Conservation (phyloP, 2,329 filamentous ascomycete genomes). For the Ambrosiella xylebori region DNA sequence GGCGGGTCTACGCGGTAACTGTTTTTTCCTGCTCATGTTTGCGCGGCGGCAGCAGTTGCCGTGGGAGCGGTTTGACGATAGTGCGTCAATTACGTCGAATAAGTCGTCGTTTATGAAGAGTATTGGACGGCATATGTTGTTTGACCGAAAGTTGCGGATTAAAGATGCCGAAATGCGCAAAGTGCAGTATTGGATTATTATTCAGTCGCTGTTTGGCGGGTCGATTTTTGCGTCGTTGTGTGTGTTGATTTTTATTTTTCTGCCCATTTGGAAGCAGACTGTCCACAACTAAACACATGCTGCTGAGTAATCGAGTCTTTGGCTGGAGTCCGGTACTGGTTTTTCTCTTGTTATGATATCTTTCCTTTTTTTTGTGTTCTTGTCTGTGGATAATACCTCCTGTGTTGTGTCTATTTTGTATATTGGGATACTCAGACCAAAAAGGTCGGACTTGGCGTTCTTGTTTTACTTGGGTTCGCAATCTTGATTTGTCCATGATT, state of each 20-base stretch:
- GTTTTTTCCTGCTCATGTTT: slow-evolving; percentile 31
- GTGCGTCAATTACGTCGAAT: slow-evolving; percentile 15
- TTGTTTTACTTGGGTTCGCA: background rate
- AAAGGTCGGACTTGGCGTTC: slow-evolving; percentile 1
- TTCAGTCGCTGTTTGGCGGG: slow-evolving; percentile 25
- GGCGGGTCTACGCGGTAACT: slow-evolving; percentile 28
- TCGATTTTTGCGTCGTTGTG: slow-evolving; percentile 22
- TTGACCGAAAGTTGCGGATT: slow-evolving; percentile 28
- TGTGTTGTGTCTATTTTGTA: background rate
- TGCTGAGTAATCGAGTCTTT: background rate
- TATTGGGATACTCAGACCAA: background rate
- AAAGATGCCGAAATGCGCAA: slow-evolving; percentile 26
- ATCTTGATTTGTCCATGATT: background rate
- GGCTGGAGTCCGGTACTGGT: background rate
- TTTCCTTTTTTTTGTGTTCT: background rate
- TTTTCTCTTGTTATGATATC: background rate
- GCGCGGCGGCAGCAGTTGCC: slow-evolving; percentile 28
- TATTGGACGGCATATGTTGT: slow-evolving; percentile 27
- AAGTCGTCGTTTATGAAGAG: slow-evolving; percentile 18
- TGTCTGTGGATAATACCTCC: background rate
- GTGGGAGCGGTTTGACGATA: slow-evolving; percentile 31
- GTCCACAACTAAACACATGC: slow-evolving; percentile 7
- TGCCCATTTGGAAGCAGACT: slow-evolving; percentile 27
- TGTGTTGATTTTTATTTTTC: slow-evolving; percentile 25
- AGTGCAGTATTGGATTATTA: slow-evolving; percentile 28